A percentile compares a stretch with the other conserved stretches of the same genome.
Evolutionary conservation across 2,329 filamentous ascomycete genomes (phyloP).

Genomic region (Fusarium multiceps): DNA sequence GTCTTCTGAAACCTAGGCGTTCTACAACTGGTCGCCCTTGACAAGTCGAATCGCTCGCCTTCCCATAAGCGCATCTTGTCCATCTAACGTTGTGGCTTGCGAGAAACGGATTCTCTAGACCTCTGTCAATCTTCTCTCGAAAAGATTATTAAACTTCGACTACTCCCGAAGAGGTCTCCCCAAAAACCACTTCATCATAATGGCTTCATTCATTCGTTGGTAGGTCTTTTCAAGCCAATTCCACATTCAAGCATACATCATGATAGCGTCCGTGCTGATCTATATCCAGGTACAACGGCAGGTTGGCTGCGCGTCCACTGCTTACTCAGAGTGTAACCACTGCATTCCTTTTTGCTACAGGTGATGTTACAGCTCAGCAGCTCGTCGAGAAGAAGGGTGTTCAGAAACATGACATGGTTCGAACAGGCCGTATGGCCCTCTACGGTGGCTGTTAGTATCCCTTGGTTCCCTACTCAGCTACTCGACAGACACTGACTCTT

Average conservation of each 20-base stretch:
- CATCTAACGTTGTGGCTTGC: conserved; percentile 37
- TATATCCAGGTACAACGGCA: conserved; percentile 80
- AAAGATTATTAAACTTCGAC: conserved; percentile 31
- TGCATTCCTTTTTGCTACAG: conserved; percentile 89
- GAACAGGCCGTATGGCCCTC: conserved; percentile 81
- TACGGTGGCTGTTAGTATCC: conserved; percentile 77
- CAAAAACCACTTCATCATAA: conserved; percentile 22
- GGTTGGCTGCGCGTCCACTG: conserved; percentile 82
- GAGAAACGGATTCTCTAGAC: conserved; percentile 14
- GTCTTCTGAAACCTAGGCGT: conserved; percentile 9
- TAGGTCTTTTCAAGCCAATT: conserved; percentile 30
- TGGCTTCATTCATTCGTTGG: conserved; percentile 50
- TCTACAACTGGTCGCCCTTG: background rate
- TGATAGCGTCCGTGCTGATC: conserved; percentile 25
- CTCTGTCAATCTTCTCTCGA: conserved; percentile 4
- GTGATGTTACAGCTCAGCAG: conserved; percentile 92
- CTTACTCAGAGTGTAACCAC: conserved; percentile 93
- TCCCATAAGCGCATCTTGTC: conserved; percentile 24
- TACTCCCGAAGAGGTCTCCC: background rate
- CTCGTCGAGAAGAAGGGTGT: conserved; percentile 83
- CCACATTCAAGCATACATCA: background rate
- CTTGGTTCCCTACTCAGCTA: background rate
- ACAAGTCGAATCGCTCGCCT: conserved; percentile 7
- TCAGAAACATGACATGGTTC: conserved; percentile 77
- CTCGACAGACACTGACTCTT: conserved; percentile 16